phyloP scores from a whole-genome alignment of 106 monocot species.

The Dioscorea dumetorum region DNA sequence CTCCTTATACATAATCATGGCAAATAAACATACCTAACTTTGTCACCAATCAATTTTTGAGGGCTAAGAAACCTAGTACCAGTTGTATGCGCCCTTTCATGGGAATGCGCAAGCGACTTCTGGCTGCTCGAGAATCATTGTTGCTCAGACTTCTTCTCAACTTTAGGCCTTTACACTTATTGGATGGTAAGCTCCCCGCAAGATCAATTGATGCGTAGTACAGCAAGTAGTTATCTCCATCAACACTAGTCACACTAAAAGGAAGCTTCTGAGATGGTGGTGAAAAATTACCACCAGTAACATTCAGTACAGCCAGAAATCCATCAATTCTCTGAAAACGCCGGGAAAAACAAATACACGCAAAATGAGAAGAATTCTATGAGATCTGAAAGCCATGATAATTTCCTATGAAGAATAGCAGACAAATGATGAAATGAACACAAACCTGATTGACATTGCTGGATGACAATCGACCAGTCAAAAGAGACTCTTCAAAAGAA shows the following conservation, averaged over 20 bases:
- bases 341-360: constrained; percentile 3
- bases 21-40: constrained; percentile 21
- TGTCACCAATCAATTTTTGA: constrained; percentile 20
- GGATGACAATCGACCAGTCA: constrained; percentile 74
- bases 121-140: constrained; percentile 58
- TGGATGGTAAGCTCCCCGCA: constrained; percentile 37
- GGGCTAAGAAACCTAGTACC: constrained; percentile 50
- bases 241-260: constrained; percentile 76
- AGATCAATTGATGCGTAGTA: constrained; percentile 93
- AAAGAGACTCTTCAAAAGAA: constrained; percentile 97
- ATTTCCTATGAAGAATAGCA: not conserved
- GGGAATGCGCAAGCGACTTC: constrained; percentile 78
- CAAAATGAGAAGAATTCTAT: too few relatives aligned
- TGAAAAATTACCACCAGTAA: constrained; percentile 81
- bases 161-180: constrained; percentile 43
- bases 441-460: constrained; percentile 63
- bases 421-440: not conserved
- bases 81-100: constrained; percentile 89
- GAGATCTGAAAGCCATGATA: not conserved
- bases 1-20: not conserved
- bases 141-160: constrained; percentile 62
- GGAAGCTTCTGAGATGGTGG: constrained; percentile 79
- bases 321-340: constrained; percentile 78
- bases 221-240: constrained; percentile 75
- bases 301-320: constrained; percentile 81